Evolutionary conservation across 768 basidiomycete species (phyloP).

Genomic region (Mycena albidolilacea): DNA sequence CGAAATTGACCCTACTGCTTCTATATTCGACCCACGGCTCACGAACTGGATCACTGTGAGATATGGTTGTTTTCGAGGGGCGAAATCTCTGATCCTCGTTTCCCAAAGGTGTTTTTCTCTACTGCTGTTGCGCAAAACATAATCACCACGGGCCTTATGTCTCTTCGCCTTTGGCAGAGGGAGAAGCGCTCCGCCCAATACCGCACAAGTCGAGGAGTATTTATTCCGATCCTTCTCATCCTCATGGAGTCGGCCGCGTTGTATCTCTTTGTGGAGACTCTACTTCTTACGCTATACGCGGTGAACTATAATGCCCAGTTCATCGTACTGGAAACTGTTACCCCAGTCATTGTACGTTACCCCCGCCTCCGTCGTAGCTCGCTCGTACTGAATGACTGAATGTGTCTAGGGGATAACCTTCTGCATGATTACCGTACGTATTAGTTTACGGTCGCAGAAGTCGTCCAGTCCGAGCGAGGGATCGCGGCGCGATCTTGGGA

Average conservation of each 20-base stretch:
- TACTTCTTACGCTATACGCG: constrained; percentile 39
- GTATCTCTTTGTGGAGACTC: constrained; percentile 39
- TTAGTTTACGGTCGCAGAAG: neutral
- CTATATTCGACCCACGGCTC: constrained; percentile 37
- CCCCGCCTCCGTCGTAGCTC: neutral
- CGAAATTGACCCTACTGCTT: constrained; percentile 25
- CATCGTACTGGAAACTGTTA: constrained; percentile 38
- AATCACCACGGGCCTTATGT: constrained; percentile 42
- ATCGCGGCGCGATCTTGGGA: neutral
- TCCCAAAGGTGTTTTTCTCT: constrained; percentile 33
- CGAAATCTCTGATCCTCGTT: neutral
- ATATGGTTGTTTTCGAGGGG: too few relatives aligned
- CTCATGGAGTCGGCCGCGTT: constrained; percentile 41
- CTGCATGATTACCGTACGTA: neutral
- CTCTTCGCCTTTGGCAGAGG: constrained; percentile 39
- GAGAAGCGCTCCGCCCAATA: constrained; percentile 31
- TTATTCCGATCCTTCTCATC: constrained; percentile 37
- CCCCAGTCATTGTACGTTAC: constrained; percentile 34
- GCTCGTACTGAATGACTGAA: neutral
- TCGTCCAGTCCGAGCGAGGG: neutral
- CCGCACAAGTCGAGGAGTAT: constrained; percentile 16
- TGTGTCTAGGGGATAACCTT: neutral
- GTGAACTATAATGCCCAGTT: constrained; percentile 41
- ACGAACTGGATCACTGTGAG: constrained; percentile 36
- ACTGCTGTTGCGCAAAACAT: constrained; percentile 40